Conservation (phyloP, 75 land plant genomes). For the Pseudotsuga menziesii region DNA sequence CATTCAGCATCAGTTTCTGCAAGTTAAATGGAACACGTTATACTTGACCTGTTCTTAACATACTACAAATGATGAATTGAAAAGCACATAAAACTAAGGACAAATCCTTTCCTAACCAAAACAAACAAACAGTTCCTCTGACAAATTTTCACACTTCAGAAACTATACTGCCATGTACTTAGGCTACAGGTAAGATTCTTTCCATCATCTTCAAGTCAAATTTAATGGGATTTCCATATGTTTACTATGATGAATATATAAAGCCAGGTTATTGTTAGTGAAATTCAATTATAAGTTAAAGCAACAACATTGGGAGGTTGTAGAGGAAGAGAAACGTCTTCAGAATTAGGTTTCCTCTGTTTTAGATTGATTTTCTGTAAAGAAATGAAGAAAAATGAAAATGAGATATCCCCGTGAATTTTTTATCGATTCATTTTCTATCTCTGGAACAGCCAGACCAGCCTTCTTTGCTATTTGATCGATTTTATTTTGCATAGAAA, state of each 20-base stretch:
- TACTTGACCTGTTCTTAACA: neutral
- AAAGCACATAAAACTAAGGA: neutral
- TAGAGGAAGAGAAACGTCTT: neutral
- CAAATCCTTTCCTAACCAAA: neutral
- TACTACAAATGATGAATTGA: neutral
- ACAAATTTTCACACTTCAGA: neutral
- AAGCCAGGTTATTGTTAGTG: neutral
- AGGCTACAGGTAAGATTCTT: neutral
- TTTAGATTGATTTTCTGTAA: neutral
- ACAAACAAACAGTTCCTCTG: neutral
- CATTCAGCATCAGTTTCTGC: constrained; percentile 95
- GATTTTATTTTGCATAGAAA: no score
- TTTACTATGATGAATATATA: neutral
- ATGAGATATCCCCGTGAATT: no score
- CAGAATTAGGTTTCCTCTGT: neutral
- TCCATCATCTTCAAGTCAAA: neutral
- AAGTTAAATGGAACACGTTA: neutral
- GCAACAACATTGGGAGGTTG: neutral
- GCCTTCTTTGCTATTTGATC: no score
- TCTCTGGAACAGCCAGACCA: no score
- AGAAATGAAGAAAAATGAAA: neutral
- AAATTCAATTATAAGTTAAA: neutral
- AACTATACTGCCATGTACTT: neutral
- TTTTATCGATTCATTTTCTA: no score
- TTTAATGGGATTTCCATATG: neutral